Percentiles rank a stretch among this genome's conserved stretches.
These are phyloP conservation scores for Trichoderma guizhouense DNA, from an alignment of 2,329 filamentous ascomycete genomes.

Conservation along the genomic window DNA sequence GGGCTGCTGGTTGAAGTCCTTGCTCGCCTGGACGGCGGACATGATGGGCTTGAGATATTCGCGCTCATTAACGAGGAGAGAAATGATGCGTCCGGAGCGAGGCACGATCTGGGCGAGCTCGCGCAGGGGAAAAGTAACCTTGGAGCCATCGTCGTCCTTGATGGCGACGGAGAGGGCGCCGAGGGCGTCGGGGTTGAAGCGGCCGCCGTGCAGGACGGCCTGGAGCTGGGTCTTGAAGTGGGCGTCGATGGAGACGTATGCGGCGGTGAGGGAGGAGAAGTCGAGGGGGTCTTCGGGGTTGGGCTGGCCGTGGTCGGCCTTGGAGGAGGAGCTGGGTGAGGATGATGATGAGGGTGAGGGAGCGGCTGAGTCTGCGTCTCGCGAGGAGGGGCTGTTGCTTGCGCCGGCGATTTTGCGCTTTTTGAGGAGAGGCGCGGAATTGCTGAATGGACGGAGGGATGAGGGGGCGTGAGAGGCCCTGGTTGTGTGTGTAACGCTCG, in stretches of 20 bases:
- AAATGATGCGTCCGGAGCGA: slow-evolving; percentile 40
- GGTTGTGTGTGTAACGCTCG: not conserved
- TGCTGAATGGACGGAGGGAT: slow-evolving; percentile 30
- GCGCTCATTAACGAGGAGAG: slow-evolving; percentile 41
- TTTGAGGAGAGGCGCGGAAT: slow-evolving; percentile 32
- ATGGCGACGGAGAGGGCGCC: slow-evolving; percentile 44
- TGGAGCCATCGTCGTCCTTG: slow-evolving; percentile 27
- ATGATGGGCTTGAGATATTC: slow-evolving; percentile 52
- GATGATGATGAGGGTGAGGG: slow-evolving; percentile 19
- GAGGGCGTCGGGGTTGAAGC: slow-evolving; percentile 50
- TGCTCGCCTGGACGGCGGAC: slow-evolving; percentile 50
- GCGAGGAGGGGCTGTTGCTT: slow-evolving; percentile 28
- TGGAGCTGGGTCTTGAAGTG: slow-evolving; percentile 45
- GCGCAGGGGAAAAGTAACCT: slow-evolving; percentile 45
- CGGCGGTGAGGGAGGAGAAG: slow-evolving; percentile 47
- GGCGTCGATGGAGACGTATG: slow-evolving; percentile 39
- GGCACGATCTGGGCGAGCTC: slow-evolving; percentile 55
- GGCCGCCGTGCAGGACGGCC: slow-evolving; percentile 42
- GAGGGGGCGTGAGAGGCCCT: not conserved
- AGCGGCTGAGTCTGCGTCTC: not conserved
- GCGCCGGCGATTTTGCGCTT: slow-evolving; percentile 38
- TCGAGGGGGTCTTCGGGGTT: slow-evolving; percentile 45
- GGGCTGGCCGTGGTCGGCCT: slow-evolving; percentile 27
- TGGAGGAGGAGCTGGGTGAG: slow-evolving; percentile 19
- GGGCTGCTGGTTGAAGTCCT: slow-evolving; percentile 60